phyloP scores from a whole-genome alignment of 129 eudicot genomes.

The Pittosporum tobira region DNA sequence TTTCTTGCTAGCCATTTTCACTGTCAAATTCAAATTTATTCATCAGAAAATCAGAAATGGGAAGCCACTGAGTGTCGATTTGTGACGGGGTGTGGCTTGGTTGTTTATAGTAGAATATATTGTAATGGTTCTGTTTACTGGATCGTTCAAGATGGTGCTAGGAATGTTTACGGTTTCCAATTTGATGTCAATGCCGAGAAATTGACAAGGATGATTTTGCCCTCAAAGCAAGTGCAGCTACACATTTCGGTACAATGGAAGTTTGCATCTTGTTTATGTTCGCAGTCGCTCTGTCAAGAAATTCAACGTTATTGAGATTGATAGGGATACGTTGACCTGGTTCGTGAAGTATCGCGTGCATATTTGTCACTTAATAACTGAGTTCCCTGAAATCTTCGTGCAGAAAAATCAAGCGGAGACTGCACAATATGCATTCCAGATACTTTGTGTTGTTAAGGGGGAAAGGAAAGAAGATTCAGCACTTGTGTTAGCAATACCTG shows the following conservation, averaged over 20 bases:
- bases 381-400: neutral
- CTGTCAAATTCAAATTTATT: too few relatives aligned
- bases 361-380: neutral
- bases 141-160: neutral
- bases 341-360: slow-evolving; percentile 12
- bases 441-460: slow-evolving; percentile 12
- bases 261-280: neutral
- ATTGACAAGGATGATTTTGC: neutral
- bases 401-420: neutral
- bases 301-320: slow-evolving; percentile 4
- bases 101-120: neutral
- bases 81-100: too few relatives aligned
- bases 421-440: neutral
- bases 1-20: too few relatives aligned
- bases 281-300: neutral
- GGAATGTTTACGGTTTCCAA: neutral
- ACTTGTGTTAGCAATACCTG: slow-evolving; percentile 12
- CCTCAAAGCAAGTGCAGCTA: neutral
- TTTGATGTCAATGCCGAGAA: neutral
- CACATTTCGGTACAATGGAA: too few relatives aligned
- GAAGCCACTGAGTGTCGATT: too few relatives aligned
- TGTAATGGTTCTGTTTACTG: neutral
- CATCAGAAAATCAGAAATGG: too few relatives aligned
- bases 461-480: slow-evolving; percentile 16
- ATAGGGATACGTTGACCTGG: slow-evolving; percentile 5